These are phyloP conservation scores for Paramecium octaurelia DNA, from an alignment of 73 alveolate species.

Conservation along the genomic window DNA sequence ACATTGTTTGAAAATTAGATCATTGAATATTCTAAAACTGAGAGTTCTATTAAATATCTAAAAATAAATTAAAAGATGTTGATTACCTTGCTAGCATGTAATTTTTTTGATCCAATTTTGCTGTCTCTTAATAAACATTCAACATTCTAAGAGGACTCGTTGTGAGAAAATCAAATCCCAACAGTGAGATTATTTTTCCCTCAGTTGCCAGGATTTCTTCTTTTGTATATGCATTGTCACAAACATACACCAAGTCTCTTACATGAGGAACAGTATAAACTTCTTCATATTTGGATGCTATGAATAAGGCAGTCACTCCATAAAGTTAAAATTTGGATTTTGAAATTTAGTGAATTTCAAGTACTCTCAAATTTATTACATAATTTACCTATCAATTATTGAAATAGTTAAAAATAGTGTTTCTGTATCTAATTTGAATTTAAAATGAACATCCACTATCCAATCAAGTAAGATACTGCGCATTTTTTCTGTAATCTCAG, in stretches of 20 bases:
- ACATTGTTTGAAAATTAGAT: slow-evolving; percentile 1
- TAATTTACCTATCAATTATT: slow-evolving; percentile 77
- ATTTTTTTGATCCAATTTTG: slow-evolving; percentile 31
- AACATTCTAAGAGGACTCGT: slow-evolving; percentile 70
- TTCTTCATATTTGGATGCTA: slow-evolving; percentile 89
- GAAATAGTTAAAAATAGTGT: slow-evolving; percentile 74
- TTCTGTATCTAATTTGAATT: slow-evolving; percentile 70
- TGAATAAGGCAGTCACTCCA: slow-evolving; percentile 81
- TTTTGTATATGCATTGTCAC: slow-evolving; percentile 83
- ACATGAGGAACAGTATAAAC: slow-evolving; percentile 70
- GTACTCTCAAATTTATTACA: slow-evolving; percentile 24
- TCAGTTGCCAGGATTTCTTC: slow-evolving; percentile 87
- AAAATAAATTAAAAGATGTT: neutral
- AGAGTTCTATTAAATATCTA: slow-evolving; percentile 51
- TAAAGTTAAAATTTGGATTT: slow-evolving; percentile 74
- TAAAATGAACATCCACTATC: slow-evolving; percentile 78
- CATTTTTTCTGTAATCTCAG: slow-evolving; percentile 80
- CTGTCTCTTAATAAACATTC: slow-evolving; percentile 23
- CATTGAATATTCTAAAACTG: slow-evolving; percentile 31
- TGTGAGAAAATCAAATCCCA: slow-evolving; percentile 72
- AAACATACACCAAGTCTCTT: slow-evolving; percentile 62
- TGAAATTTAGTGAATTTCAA: neutral
- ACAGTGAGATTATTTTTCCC: slow-evolving; percentile 67
- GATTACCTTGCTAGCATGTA: slow-evolving; percentile 45
- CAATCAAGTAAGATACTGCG: slow-evolving; percentile 81